Evolutionary conservation across 2,329 filamentous ascomycete genomes (phyloP).

Genomic region (Pseudogymnoascus sp.): DNA sequence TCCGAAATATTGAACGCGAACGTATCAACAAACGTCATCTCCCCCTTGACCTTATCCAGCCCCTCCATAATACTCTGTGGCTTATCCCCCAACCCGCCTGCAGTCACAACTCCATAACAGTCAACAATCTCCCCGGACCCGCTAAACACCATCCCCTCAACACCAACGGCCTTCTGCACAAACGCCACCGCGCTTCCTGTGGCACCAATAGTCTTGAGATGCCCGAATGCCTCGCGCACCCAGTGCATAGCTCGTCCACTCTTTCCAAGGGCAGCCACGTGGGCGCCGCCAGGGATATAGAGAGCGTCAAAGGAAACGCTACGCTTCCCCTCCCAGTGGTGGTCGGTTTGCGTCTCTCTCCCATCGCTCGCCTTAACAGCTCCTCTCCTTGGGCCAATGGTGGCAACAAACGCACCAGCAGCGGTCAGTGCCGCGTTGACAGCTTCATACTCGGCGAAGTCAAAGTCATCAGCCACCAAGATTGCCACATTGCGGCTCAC

Average conservation of each 20-base stretch:
- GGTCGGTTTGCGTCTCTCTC: constrained; percentile 56
- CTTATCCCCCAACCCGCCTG: constrained; percentile 35
- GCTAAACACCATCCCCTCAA: constrained; percentile 39
- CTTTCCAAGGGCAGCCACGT: constrained; percentile 53
- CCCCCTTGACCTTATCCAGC: constrained; percentile 43
- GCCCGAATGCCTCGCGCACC: constrained; percentile 72
- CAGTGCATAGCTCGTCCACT: constrained; percentile 68
- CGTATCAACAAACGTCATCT: constrained; percentile 59
- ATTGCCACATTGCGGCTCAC: constrained; percentile 64
- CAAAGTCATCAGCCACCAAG: constrained; percentile 70
- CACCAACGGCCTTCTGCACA: constrained; percentile 39
- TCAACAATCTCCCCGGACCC: constrained; percentile 42
- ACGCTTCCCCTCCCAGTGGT: constrained; percentile 71
- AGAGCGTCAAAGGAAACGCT: constrained; percentile 75
- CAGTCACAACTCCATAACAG: constrained; percentile 70
- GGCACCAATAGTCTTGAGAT: constrained; percentile 70
- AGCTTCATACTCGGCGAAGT: constrained; percentile 53
- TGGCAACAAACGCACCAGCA: constrained; percentile 57
- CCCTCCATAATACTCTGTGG: constrained; percentile 53
- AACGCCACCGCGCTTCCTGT: constrained; percentile 63
- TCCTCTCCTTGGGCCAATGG: constrained; percentile 61
- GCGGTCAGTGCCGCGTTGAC: constrained; percentile 55
- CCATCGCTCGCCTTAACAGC: constrained; percentile 41
- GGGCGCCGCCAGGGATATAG: constrained; percentile 65
- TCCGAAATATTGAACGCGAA: constrained; percentile 62